Evolutionary conservation across 108 stramenopile species (phyloP).

Genomic region (Stephanodiscus minutulus): DNA sequence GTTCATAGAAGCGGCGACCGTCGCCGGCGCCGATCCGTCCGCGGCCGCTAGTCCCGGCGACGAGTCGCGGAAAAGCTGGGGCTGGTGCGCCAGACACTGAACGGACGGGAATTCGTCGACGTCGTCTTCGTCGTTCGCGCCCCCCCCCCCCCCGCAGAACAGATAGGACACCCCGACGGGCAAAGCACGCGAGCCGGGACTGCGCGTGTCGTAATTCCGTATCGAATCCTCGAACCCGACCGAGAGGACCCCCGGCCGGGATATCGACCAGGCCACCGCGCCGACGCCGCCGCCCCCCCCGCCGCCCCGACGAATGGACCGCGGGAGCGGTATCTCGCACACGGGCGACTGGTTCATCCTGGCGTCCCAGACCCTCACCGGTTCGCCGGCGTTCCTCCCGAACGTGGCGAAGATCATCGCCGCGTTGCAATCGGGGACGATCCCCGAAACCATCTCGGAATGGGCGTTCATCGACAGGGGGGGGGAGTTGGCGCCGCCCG

Average conservation of each 20-base stretch:
- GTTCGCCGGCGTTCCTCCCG: conserved; percentile 52
- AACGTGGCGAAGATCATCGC: conserved; percentile 59
- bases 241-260: conserved; percentile 50
- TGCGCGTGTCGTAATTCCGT: conserved; percentile 59
- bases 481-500: conserved; percentile 58
- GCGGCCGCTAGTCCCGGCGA: neutral
- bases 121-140: neutral
- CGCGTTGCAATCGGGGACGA: conserved; percentile 57
- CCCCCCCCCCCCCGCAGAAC: conserved; percentile 4
- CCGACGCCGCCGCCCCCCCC: conserved; percentile 37
- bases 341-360: conserved; percentile 64
- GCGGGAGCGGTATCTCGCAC: conserved; percentile 61
- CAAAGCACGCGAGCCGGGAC: conserved; percentile 54
- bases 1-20: conserved; percentile 2
- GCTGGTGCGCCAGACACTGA: conserved; percentile 41
- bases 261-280: conserved; percentile 53
- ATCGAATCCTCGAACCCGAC: conserved; percentile 59
- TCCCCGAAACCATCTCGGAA: conserved; percentile 73
- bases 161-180: conserved; percentile 47
- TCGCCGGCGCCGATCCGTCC: neutral
- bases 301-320: conserved; percentile 1
- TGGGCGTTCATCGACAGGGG: conserved; percentile 66
- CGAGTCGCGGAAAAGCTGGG: conserved; percentile 7
- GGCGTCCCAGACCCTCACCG: conserved; percentile 76
- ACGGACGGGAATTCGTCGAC: neutral